Evolutionary conservation across 169 alveolate genomes (phyloP), one percentile per base, ranked within the genome.

Genomic region (Eimeria praecox): DNA sequence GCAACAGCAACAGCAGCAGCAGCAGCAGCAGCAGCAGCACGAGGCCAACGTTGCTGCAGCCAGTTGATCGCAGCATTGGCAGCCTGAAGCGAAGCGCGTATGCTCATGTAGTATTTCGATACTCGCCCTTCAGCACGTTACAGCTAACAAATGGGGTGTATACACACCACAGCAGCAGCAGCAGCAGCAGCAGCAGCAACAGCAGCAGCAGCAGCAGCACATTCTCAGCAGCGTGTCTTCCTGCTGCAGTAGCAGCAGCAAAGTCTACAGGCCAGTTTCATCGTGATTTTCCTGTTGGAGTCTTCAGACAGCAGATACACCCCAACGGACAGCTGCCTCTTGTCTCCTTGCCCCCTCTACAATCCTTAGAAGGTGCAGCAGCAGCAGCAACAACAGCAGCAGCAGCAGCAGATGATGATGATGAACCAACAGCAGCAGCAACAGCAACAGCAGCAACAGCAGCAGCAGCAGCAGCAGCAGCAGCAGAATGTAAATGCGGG

Each of bases 201-300:
- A 5, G 80, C 77, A 22, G 40, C 35, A 38, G 20, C 66, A 22
- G 9, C 42, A 22, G 54, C 78, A 59, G 78, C 52, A 3, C 40
- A 5, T 27, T 52, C 3, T 49, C 71, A 5, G 75, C n/a, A 22
- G 77, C 64, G 2, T 46, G 49, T 49, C 54, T 42, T 27, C 75
- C 77, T 24, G 77, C 91, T 30, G 77, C 91, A 16, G 75, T 33
- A 20, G 75, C 38, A 5, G 80, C 77, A 22, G 40, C 35, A 38
- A 90, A 90, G 64, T 90, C 95, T 30, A 9, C 73, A 46, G 33
- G 66, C 40, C 95, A 75, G 88, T 62, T 90, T 78, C 86, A 90
- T 56, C 42, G 77, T 66, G 95, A 90, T 44, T 90, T 90, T n/a
- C 90, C 95, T 30, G 90, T 75, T 3, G 64, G 24, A 22, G 90